Conservation (phyloP, 495 filamentous ascomycete species). For the Neurospora pannonica region DNA sequence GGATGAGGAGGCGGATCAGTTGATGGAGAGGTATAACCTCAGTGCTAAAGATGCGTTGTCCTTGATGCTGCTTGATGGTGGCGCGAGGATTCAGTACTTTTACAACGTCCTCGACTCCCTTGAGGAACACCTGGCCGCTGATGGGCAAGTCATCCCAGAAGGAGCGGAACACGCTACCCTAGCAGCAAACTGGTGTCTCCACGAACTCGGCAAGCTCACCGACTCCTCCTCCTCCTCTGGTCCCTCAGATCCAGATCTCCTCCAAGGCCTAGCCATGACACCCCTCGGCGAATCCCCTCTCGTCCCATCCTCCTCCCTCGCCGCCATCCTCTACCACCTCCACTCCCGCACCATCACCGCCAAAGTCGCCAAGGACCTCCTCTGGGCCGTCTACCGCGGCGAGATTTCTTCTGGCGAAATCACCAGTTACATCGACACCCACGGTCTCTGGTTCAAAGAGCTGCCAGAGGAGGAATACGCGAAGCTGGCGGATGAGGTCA, state of each 20-base stretch:
- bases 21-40: conserved; percentile 53
- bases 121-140: conserved; percentile 27
- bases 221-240: conserved; percentile 14
- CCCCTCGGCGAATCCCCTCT: conserved; percentile 28
- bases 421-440: conserved; percentile 51
- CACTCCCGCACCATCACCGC: conserved; percentile 61
- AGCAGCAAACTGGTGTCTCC: conserved; percentile 67
- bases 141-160: conserved; percentile 9
- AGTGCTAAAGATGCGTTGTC: conserved; percentile 82
- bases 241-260: conserved; percentile 5
- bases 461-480: conserved; percentile 51
- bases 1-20: conserved; percentile 53
- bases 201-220: conserved; percentile 73
- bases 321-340: conserved; percentile 56
- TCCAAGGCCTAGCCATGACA: conserved; percentile 33
- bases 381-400: conserved; percentile 46
- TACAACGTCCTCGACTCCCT: conserved; percentile 58
- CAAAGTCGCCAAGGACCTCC: conserved; percentile 63
- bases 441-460: conserved; percentile 56
- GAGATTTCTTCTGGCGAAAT: conserved; percentile 38
- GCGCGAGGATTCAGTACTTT: conserved; percentile 74
- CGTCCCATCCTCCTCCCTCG: conserved; percentile 52
- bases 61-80: conserved; percentile 66
- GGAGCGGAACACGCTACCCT: conserved; percentile 20
- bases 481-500: conserved; percentile 39